Percentiles rank a stretch among this genome's conserved stretches.
These are phyloP conservation scores for Moesziomyces antarcticus DNA, from an alignment of 1,284 basidiomycete genomes.

Conservation along the genomic window DNA sequence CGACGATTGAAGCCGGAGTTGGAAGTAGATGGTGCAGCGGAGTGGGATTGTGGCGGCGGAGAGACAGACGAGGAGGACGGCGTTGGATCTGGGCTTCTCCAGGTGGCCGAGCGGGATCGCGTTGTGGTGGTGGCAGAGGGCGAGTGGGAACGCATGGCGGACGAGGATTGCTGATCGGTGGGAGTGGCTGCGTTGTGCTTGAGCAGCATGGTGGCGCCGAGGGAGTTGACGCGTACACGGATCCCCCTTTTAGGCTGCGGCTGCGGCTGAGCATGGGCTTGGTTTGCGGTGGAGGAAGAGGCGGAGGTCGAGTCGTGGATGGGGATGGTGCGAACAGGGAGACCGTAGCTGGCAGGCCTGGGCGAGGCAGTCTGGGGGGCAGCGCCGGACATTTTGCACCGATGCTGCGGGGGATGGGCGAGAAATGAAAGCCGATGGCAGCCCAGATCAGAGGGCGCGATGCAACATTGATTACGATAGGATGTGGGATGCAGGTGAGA, in stretches of 20 bases:
- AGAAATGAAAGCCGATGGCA: constrained; percentile 8
- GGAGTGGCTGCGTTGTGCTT: constrained; percentile 14
- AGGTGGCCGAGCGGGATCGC: constrained; percentile 24
- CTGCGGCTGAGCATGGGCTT: constrained; percentile 5
- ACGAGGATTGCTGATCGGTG: not conserved
- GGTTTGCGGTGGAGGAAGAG: not conserved
- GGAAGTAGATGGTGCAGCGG: not conserved
- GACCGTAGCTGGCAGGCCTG: constrained; percentile 2
- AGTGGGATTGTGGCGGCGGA: not conserved
- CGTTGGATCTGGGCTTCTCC: not conserved
- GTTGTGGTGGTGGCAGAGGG: constrained; percentile 4
- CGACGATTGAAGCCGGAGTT: constrained; percentile 32
- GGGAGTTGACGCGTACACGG: constrained; percentile 34
- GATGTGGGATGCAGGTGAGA: too few species aligned
- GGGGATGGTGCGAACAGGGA: constrained; percentile 11
- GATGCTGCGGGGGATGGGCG: not conserved
- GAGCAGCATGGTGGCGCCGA: constrained; percentile 31
- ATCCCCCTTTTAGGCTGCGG: constrained; percentile 21
- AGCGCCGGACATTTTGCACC: constrained; percentile 16
- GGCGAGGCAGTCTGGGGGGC: constrained; percentile 2
- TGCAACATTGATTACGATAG: too few species aligned
- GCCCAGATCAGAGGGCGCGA: constrained; percentile 4
- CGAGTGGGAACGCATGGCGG: not conserved
- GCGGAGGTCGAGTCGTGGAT: constrained; percentile 8
- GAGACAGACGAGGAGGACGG: constrained; percentile 3